Evolutionary conservation across 129 eudicot species (phyloP).

Genomic region (Solidago caesia): DNA sequence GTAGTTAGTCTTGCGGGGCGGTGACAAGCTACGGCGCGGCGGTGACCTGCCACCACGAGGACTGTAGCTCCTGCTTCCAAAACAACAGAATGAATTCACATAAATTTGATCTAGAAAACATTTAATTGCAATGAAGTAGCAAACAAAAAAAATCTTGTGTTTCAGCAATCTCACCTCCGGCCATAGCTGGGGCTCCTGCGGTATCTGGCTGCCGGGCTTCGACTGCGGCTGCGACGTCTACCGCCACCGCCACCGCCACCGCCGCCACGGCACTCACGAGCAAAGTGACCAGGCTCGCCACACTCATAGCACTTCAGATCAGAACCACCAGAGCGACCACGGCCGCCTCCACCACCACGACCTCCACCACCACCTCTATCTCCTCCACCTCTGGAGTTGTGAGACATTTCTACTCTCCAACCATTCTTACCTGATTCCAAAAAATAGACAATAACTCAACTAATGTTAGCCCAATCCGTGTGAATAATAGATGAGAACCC

Average conservation of each 20-base stretch:
- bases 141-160: slow-evolving; percentile 3
- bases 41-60: slow-evolving; percentile 96
- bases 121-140: background rate
- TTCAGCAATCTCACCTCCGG: slow-evolving; percentile 59
- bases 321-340: slow-evolving; percentile 93
- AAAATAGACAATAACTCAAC: background rate
- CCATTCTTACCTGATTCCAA: slow-evolving; percentile 79
- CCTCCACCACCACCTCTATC: slow-evolving; percentile 71
- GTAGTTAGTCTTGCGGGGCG: slow-evolving; percentile 74
- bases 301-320: slow-evolving; percentile 97
- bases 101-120: background rate
- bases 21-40: slow-evolving; percentile 81
- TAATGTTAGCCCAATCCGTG: no score
- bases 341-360: slow-evolving; percentile 78
- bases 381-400: slow-evolving; percentile 79
- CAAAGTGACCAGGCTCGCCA: slow-evolving; percentile 98
- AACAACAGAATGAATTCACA: background rate
- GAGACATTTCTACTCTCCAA: slow-evolving; percentile 98
- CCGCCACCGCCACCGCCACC: slow-evolving; percentile 70
- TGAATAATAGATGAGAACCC: background rate
- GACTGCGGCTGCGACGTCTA: slow-evolving; percentile 89
- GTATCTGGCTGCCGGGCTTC: slow-evolving; percentile 72
- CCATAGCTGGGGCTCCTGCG: slow-evolving; percentile 98
- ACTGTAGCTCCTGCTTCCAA: slow-evolving; percentile 76
- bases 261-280: slow-evolving; percentile 91